Evolutionary conservation across 2,329 filamentous ascomycete genomes (phyloP).

Genomic region (Calycina herbarum): DNA sequence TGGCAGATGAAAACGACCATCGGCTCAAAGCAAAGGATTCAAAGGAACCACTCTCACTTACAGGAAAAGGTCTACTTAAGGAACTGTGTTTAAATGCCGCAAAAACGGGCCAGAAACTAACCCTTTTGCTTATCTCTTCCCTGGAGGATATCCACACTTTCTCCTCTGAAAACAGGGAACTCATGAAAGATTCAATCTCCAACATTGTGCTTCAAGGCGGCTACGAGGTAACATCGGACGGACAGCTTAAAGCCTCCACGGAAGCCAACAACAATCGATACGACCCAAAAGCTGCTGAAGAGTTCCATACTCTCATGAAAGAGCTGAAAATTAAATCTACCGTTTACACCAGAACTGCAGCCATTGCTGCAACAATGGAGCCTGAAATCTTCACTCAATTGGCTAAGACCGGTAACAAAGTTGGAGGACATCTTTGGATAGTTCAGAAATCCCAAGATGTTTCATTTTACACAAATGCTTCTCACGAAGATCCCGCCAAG

Average conservation of each 20-base stretch:
- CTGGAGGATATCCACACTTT: slow-evolving; percentile 31
- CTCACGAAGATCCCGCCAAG: slow-evolving; percentile 11
- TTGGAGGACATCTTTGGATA: slow-evolving; percentile 29
- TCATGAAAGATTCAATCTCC: slow-evolving; percentile 9
- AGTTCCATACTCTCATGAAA: slow-evolving; percentile 26
- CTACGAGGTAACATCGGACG: slow-evolving; percentile 10
- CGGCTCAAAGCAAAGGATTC: background rate
- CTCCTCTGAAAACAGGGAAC: background rate
- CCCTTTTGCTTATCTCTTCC: slow-evolving; percentile 32
- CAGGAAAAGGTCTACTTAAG: slow-evolving; percentile 23
- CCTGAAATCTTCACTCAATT: slow-evolving; percentile 20
- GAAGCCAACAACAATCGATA: slow-evolving; percentile 32
- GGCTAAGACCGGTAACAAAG: slow-evolving; percentile 20
- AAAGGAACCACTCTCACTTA: background rate
- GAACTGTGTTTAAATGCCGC: slow-evolving; percentile 22
- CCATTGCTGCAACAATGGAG: slow-evolving; percentile 21
- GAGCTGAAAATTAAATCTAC: slow-evolving; percentile 26
- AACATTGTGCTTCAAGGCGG: slow-evolving; percentile 26
- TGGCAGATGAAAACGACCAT: slow-evolving; percentile 18
- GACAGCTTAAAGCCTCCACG: slow-evolving; percentile 3
- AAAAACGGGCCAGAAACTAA: slow-evolving; percentile 24
- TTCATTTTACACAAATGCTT: slow-evolving; percentile 27
- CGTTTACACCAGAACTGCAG: slow-evolving; percentile 32
- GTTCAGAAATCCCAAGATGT: slow-evolving; percentile 30
- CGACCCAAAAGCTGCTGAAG: slow-evolving; percentile 20